These are phyloP conservation scores for Cucurbita pepo DNA, from an alignment of 306 rosid species.

Conservation along the genomic window DNA sequence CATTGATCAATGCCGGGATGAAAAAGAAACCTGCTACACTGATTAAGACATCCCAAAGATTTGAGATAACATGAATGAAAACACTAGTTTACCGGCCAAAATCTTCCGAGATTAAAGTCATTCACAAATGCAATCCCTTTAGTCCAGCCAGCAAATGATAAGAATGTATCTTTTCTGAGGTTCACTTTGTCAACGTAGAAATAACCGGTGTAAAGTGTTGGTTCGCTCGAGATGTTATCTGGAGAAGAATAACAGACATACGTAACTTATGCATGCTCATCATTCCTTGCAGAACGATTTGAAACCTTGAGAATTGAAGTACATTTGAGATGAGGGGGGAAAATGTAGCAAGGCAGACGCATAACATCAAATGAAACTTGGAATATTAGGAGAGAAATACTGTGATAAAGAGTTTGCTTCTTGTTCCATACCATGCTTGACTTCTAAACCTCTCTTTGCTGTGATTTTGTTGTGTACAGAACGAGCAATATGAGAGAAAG, in stretches of 20 bases:
- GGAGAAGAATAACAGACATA: slow-evolving; percentile 10
- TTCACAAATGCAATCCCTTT: slow-evolving; percentile 74
- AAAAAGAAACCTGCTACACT: background rate
- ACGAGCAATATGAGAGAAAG: slow-evolving; percentile 23
- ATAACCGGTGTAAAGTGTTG: slow-evolving; percentile 58
- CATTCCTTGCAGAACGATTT: background rate
- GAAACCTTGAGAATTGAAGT: background rate
- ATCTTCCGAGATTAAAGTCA: slow-evolving; percentile 75
- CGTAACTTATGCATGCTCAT: background rate
- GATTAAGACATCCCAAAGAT: background rate
- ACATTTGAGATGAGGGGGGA: background rate
- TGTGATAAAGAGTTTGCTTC: background rate
- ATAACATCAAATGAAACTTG: background rate
- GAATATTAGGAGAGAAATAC: background rate
- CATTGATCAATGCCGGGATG: background rate
- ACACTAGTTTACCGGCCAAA: slow-evolving; percentile 63
- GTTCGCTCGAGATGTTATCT: slow-evolving; percentile 46
- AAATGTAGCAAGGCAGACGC: background rate
- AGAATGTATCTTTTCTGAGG: slow-evolving; percentile 48
- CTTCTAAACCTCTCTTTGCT: slow-evolving; percentile 18
- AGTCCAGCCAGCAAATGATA: slow-evolving; percentile 66
- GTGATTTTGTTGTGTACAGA: slow-evolving; percentile 18
- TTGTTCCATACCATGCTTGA: slow-evolving; percentile 29
- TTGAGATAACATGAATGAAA: background rate
- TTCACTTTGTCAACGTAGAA: slow-evolving; percentile 41